Percentiles rank a stretch among this genome's conserved stretches.
phyloP scores from a whole-genome alignment of 2,329 filamentous ascomycete species.

The Knoxdaviesia capensis region DNA sequence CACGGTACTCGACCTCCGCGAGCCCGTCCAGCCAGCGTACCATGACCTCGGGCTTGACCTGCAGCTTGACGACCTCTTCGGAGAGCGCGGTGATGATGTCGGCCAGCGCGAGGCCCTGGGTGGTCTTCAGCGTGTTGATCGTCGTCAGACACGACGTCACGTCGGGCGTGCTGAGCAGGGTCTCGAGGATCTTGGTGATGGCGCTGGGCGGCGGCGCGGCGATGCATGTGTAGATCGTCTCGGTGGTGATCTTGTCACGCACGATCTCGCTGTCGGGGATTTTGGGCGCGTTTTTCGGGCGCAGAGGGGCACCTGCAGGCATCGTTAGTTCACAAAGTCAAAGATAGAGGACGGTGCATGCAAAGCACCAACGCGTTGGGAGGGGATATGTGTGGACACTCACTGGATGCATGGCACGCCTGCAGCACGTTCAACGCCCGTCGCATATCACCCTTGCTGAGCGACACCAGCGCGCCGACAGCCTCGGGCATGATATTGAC shows the following conservation, averaged over 20 bases:
- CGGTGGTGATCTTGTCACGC: conserved; percentile 64
- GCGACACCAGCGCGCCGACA: conserved; percentile 58
- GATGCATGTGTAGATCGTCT: conserved; percentile 95
- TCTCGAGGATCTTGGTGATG: conserved; percentile 65
- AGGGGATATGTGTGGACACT: conserved; percentile 10
- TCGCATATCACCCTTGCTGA: conserved; percentile 94
- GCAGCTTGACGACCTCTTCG: conserved; percentile 63
- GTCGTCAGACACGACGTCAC: conserved; percentile 78
- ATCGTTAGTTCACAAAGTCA: conserved; percentile 3
- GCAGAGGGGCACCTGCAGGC: conserved; percentile 43
- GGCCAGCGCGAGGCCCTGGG: conserved; percentile 72
- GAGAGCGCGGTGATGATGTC: conserved; percentile 79
- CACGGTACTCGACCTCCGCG: conserved; percentile 78
- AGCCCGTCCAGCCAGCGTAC: conserved; percentile 82
- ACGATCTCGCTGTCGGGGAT: conserved; percentile 43
- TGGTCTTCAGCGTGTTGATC: conserved; percentile 69
- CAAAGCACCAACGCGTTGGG: too few species aligned
- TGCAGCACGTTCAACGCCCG: conserved; percentile 87
- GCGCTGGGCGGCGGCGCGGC: conserved; percentile 84
- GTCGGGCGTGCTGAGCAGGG: conserved; percentile 65
- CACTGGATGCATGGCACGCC: conserved; percentile 86
- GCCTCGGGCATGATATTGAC: conserved; percentile 71
- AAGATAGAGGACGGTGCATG: too few species aligned
- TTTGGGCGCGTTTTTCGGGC: conserved; percentile 37
- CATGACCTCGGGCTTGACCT: conserved; percentile 72